Conservation (phyloP, 176 grass and related monocot genomes). For the Eragrostis nindensis region DNA sequence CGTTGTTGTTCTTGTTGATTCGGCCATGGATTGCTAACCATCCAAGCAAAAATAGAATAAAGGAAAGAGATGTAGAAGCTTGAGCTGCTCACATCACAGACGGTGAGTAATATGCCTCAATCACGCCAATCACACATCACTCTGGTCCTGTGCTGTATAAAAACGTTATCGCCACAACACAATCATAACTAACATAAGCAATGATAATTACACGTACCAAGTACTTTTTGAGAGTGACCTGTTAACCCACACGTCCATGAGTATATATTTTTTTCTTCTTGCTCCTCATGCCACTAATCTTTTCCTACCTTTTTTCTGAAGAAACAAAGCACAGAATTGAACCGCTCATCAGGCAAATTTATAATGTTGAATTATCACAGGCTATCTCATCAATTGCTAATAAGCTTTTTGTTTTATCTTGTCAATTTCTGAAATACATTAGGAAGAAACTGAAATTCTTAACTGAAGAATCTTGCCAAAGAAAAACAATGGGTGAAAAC, state of each 20-base stretch:
- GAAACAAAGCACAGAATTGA: neutral
- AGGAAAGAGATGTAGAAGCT: slow-evolving; percentile 27
- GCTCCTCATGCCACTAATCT: slow-evolving; percentile 14
- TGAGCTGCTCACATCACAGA: slow-evolving; percentile 51
- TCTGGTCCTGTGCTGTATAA: slow-evolving; percentile 34
- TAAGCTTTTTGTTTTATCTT: neutral
- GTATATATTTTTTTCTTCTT: neutral
- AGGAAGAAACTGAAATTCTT: too few relatives aligned
- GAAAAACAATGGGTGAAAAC: too few relatives aligned
- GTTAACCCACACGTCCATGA: slow-evolving; percentile 54
- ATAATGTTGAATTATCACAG: neutral
- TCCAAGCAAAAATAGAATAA: slow-evolving; percentile 61
- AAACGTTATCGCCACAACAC: slow-evolving; percentile 50
- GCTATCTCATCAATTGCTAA: too few relatives aligned
- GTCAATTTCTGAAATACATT: too few relatives aligned
- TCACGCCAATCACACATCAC: slow-evolving; percentile 45
- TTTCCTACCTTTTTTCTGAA: neutral
- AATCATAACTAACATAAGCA: slow-evolving; percentile 67
- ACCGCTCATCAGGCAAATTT: neutral
- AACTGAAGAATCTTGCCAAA: too few relatives aligned
- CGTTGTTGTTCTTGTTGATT: slow-evolving; percentile 2
- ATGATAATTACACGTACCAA: slow-evolving; percentile 49
- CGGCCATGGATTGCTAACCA: slow-evolving; percentile 41
- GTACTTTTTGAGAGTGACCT: slow-evolving; percentile 52
- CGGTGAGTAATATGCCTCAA: slow-evolving; percentile 78